Percentiles rank a stretch among this genome's conserved stretches.
phyloP scores from a whole-genome alignment of 305 asterid species.

The Euphrasia arctica region DNA sequence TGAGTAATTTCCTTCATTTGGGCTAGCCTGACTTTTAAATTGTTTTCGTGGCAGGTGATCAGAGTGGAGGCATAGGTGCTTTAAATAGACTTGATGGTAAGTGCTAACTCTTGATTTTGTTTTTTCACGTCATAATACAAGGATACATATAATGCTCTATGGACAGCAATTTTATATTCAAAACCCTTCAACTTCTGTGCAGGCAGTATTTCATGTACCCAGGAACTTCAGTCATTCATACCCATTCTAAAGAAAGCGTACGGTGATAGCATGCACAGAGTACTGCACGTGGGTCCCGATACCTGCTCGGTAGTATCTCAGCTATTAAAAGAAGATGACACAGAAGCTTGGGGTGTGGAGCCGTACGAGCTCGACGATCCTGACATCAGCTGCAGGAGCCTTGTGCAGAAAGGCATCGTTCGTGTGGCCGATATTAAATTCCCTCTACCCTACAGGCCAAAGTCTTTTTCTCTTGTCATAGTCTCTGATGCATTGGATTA shows the following conservation, averaged over 20 bases:
- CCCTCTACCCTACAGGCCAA: background rate
- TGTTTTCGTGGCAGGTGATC: constrained; percentile 29
- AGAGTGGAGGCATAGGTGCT: background rate
- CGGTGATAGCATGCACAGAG: background rate
- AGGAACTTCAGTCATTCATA: background rate
- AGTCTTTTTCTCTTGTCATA: background rate
- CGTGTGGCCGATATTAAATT: background rate
- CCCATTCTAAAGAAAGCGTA: background rate
- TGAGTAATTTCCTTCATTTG: background rate
- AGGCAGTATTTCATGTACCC: background rate
- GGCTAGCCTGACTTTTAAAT: constrained; percentile 26
- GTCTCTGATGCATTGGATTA: background rate
- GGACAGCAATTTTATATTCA: no score
- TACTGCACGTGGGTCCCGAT: background rate
- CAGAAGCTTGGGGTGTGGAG: background rate
- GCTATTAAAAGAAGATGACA: background rate
- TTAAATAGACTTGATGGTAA: background rate
- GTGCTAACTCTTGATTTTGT: no score
- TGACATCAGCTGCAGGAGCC: background rate
- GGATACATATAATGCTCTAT: no score
- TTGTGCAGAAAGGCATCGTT: constrained; percentile 1
- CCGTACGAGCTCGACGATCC: background rate
- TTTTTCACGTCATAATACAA: no score
- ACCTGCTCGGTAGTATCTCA: constrained; percentile 1
- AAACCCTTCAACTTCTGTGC: no score